Base-by-base conservation (phyloP, 2,329 filamentous ascomycete species). In the Madurella mycetomatis region DNA sequence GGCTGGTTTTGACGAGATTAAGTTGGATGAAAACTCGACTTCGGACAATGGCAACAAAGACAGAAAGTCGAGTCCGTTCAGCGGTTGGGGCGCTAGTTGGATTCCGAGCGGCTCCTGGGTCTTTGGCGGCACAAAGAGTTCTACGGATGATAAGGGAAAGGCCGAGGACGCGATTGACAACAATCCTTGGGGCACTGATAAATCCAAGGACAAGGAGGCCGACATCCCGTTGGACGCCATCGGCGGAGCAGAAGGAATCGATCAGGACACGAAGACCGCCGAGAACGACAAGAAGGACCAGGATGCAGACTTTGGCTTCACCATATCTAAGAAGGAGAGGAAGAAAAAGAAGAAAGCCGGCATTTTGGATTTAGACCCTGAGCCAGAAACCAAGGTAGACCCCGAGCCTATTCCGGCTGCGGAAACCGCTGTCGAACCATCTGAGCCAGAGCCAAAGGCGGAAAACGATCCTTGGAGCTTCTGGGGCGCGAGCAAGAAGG, bases 1-100 rank as follows among this genome's bases (percentile, higher is more conserved):
- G 46, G 71, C 77, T 42, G 78, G 80, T n/a, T 88, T 89, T 61
- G 78, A 87, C 43, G 85, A 89, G 30, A 83, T 90, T 60, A 87
- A 83, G 63, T 69, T 90, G 25, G 79, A 84, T 60, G 83, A 86
- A 53, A 76, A 73, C n/a, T 80, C 82, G 1, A 80, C 81, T 52
- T 65, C 83, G 5, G 80, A 84, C 57, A 65, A 83, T 62, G 78
- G 77, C 47, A 67, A 72, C n/a, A 70, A 69, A 5, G 73, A 73
- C 39, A 65, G 66, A 12, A 79, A 79, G 59, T 65, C 69, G 40
- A 56, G 64, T 16, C 60, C 70, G 3, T 78, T 87, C 61, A 77
- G 82, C 47, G 71, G 74, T 40, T 87, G 84, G 82, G 82, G 82
- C 34, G 76, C 77, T 55, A 80, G 75, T 60, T 86, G 83, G 81